Conservation (phyloP, 1,284 basidiomycete species). For the Retiboletus fuscus region DNA sequence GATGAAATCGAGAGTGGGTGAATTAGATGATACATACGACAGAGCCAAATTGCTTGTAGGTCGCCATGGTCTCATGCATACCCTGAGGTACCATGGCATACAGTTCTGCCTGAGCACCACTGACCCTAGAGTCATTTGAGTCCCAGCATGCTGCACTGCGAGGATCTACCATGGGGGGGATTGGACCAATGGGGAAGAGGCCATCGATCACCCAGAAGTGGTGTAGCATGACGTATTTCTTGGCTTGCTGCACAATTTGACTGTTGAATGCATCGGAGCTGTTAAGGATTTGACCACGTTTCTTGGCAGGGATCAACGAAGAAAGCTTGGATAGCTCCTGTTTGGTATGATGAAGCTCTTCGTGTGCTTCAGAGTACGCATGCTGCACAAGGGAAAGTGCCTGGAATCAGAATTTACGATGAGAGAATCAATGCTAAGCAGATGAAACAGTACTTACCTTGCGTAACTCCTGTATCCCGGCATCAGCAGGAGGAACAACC, state of each 20-base stretch:
- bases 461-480: not conserved
- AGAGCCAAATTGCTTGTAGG: slow-evolving; percentile 6
- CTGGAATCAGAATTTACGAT: too few relatives aligned
- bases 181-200: not conserved
- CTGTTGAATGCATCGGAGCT: too few relatives aligned
- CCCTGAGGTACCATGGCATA: not conserved
- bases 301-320: too few relatives aligned
- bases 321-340: too few relatives aligned
- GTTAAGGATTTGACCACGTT: too few relatives aligned
- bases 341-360: too few relatives aligned
- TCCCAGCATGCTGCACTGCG: not conserved
- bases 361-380: too few relatives aligned
- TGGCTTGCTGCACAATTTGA: too few relatives aligned
- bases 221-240: too few relatives aligned
- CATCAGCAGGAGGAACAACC: not conserved
- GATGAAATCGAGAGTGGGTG: not conserved
- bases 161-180: not conserved
- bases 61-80: slow-evolving; percentile 8
- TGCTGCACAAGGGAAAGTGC: too few relatives aligned
- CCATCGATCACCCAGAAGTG: slow-evolving; percentile 8
- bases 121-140: not conserved
- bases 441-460: too few relatives aligned
- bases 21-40: slow-evolving; percentile 1
- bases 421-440: too few relatives aligned
- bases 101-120: slow-evolving; percentile 10